These are phyloP conservation scores for Paradendryphiella salina DNA, from an alignment of 2,329 filamentous ascomycete genomes.

Conservation along the genomic window DNA sequence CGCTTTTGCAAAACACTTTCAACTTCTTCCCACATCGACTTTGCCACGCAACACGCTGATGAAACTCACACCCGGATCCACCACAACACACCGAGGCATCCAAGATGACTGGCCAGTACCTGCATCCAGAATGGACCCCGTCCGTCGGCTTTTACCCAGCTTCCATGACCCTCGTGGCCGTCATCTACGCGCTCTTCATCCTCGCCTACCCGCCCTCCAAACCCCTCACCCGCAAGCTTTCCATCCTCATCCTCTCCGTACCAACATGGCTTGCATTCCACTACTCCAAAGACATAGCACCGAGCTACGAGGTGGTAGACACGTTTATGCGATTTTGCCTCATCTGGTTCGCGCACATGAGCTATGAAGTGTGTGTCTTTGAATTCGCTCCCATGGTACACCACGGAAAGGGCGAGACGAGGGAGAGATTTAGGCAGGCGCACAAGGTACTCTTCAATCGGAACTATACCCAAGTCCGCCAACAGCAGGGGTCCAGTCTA, in stretches of 20 bases:
- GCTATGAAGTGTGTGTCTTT: conserved; percentile 16
- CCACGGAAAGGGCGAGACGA: background rate
- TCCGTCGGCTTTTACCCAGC: background rate
- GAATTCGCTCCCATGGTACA: conserved; percentile 7
- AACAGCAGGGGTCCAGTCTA: background rate
- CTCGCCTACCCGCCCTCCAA: conserved; percentile 20
- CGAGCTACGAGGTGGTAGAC: conserved; percentile 13
- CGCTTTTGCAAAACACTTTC: background rate
- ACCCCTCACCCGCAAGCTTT: conserved; percentile 10
- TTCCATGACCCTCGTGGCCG: background rate
- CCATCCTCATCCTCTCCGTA: conserved; percentile 12
- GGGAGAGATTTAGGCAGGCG: conserved; percentile 5
- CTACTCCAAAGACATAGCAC: conserved; percentile 5
- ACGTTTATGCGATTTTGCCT: conserved; percentile 22
- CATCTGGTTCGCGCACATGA: conserved; percentile 27
- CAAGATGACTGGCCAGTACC: background rate
- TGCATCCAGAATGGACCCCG: background rate
- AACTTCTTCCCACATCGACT: background rate
- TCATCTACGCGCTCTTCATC: conserved; percentile 16
- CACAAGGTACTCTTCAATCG: conserved; percentile 19
- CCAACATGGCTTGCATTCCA: conserved; percentile 20
- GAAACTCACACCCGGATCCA: background rate
- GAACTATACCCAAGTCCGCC: background rate
- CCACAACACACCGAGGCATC: background rate
- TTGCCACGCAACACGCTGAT: background rate